phyloP scores from a whole-genome alignment of 2,329 filamentous ascomycete genomes.

The Fusarium tanahbumbuense region DNA sequence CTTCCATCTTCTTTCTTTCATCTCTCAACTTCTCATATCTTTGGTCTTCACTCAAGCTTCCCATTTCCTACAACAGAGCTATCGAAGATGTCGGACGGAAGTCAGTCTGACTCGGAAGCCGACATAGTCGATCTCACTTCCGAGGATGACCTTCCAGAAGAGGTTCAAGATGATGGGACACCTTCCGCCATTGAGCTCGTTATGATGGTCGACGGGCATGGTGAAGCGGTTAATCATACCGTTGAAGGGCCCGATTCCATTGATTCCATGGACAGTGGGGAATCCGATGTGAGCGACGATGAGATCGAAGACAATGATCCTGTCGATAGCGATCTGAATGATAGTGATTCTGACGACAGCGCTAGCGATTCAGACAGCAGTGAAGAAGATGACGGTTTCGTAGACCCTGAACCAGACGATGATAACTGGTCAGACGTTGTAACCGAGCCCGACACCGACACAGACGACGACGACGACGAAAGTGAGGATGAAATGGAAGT shows the following conservation, averaged over 20 bases:
- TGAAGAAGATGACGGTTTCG: not conserved
- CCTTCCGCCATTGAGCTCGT: not conserved
- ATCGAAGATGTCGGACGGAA: constrained; percentile 23
- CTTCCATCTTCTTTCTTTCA: not conserved
- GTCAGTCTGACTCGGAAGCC: not conserved
- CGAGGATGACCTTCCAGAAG: not conserved
- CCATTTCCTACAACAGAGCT: not conserved
- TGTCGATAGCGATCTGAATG: not conserved
- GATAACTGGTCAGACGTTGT: not conserved
- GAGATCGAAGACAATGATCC: not conserved
- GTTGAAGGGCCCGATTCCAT: not conserved
- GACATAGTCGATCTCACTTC: constrained; percentile 20
- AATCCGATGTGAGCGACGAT: not conserved
- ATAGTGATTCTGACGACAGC: not conserved
- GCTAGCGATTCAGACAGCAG: too few relatives aligned
- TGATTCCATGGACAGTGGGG: constrained; percentile 6
- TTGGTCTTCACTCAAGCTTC: not conserved
- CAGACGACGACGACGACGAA: not conserved
- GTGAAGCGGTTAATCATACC: not conserved
- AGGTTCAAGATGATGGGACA: not conserved
- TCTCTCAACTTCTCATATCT: not conserved
- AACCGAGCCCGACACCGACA: not conserved
- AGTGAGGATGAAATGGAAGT: not conserved
- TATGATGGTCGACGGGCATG: not conserved
- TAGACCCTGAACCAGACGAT: not conserved